These are phyloP conservation scores for Lablab purpureus DNA, from an alignment of 306 rosid genomes.

Conservation along the genomic window DNA sequence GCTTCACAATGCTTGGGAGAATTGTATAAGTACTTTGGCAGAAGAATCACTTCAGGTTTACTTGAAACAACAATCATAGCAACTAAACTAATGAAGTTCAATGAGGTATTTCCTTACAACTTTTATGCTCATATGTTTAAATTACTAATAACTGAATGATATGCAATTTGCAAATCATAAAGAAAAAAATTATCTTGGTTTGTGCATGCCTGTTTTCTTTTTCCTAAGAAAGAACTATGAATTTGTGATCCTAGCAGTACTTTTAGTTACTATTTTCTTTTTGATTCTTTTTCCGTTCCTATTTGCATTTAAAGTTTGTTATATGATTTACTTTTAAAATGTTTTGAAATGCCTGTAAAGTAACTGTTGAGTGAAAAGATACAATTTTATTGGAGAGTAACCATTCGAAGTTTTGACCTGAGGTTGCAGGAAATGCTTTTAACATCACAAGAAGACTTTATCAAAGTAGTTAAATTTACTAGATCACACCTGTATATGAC, in stretches of 20 bases:
- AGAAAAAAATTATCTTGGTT: conserved; percentile 14
- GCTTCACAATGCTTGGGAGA: conserved; percentile 95
- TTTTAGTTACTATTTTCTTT: conserved; percentile 6
- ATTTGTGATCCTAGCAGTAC: not conserved
- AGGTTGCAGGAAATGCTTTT: conserved; percentile 20
- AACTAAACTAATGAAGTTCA: conserved; percentile 77
- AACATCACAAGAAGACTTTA: conserved; percentile 22
- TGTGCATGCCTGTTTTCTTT: conserved; percentile 32
- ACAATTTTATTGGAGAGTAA: conserved; percentile 7
- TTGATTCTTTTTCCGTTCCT: conserved; percentile 2
- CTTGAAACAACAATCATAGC: conserved; percentile 85
- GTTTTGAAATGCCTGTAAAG: not conserved
- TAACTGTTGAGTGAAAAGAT: conserved; percentile 13
- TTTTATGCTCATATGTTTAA: conserved; percentile 38
- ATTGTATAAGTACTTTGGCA: conserved; percentile 87
- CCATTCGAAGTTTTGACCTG: conserved; percentile 8
- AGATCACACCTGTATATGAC: not conserved
- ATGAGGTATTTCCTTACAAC: conserved; percentile 69
- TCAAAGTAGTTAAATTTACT: not conserved
- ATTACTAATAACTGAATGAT: conserved; percentile 27
- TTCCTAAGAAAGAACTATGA: conserved; percentile 15
- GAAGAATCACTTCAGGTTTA: conserved; percentile 93
- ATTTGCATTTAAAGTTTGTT: conserved; percentile 38
- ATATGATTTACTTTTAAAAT: conserved; percentile 8
- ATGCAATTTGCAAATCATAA: conserved; percentile 6